phyloP scores from a whole-genome alignment of 768 basidiomycete genomes.

The Boletus huronensis region DNA sequence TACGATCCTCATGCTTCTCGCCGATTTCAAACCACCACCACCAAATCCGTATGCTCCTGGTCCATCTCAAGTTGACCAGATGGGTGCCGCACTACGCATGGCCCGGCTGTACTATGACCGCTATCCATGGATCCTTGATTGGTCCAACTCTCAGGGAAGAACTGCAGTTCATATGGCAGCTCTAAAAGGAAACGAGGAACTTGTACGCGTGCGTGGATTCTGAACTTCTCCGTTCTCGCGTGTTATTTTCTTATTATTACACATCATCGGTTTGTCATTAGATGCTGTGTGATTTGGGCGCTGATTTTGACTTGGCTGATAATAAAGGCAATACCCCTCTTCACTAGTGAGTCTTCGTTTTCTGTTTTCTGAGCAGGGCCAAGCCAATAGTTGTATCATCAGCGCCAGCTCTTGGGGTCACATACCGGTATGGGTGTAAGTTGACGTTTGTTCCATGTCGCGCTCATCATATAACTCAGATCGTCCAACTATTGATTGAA shows the following conservation, averaged over 20 bases:
- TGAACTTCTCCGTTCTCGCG: slow-evolving; percentile 4
- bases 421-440: slow-evolving; percentile 53
- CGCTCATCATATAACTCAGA: slow-evolving; percentile 37
- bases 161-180: slow-evolving; percentile 89
- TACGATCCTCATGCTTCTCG: slow-evolving; percentile 91
- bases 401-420: slow-evolving; percentile 90
- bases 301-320: slow-evolving; percentile 87
- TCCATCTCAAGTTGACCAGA: slow-evolving; percentile 54
- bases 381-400: slow-evolving; percentile 9
- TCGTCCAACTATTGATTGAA: slow-evolving; percentile 84
- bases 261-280: slow-evolving; percentile 28
- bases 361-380: background rate
- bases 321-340: slow-evolving; percentile 89
- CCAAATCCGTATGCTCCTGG: slow-evolving; percentile 45
- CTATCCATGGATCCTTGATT: slow-evolving; percentile 84
- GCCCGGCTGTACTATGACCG: slow-evolving; percentile 82
- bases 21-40: slow-evolving; percentile 63
- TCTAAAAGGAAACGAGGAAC: slow-evolving; percentile 83
- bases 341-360: slow-evolving; percentile 68
- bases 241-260: slow-evolving; percentile 18
- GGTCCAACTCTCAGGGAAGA: slow-evolving; percentile 88
- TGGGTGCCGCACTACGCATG: slow-evolving; percentile 79
- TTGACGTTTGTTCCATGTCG: slow-evolving; percentile 1
- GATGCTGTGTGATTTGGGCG: slow-evolving; percentile 90
- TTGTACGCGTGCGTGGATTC: slow-evolving; percentile 65